phyloP scores from a whole-genome alignment of 139 green algal species.

The Deuterostichococcus epilithicus region DNA sequence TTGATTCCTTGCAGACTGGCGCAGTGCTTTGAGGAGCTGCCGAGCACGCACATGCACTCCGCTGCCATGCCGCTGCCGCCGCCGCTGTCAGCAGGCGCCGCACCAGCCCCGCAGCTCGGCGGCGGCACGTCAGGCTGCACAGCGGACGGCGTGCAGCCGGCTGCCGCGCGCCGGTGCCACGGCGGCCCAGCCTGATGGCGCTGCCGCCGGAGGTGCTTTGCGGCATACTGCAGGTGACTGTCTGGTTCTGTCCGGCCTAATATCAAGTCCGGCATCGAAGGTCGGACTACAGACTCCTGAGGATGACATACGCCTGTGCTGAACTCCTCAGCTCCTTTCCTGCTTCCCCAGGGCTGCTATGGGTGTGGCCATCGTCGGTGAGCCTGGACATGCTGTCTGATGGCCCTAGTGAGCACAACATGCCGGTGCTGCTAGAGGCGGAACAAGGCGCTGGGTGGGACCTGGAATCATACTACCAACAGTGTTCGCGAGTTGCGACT shows the following conservation, averaged over 20 bases:
- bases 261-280: too few relatives aligned
- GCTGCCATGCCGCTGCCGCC: not conserved
- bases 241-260: too few relatives aligned
- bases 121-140: too few relatives aligned
- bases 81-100: not conserved
- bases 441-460: slow-evolving; percentile 13
- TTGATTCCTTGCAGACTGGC: slow-evolving; percentile 24
- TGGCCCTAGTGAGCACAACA: slow-evolving; percentile 5
- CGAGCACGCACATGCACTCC: not conserved
- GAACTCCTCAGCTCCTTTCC: too few relatives aligned
- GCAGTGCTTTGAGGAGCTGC: slow-evolving; percentile 13
- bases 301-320: too few relatives aligned
- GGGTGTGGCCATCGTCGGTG: slow-evolving; percentile 26
- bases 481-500: slow-evolving; percentile 38
- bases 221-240: not conserved
- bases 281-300: too few relatives aligned
- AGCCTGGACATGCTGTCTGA: not conserved
- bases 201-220: not conserved
- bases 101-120: too few relatives aligned
- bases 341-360: slow-evolving; percentile 44
- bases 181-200: slow-evolving; percentile 6
- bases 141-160: too few relatives aligned
- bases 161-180: not conserved
- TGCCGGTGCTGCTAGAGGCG: slow-evolving; percentile 35
- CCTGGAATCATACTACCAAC: slow-evolving; percentile 4